phyloP scores from a whole-genome alignment of 768 basidiomycete species.

The Suillus discolor region DNA sequence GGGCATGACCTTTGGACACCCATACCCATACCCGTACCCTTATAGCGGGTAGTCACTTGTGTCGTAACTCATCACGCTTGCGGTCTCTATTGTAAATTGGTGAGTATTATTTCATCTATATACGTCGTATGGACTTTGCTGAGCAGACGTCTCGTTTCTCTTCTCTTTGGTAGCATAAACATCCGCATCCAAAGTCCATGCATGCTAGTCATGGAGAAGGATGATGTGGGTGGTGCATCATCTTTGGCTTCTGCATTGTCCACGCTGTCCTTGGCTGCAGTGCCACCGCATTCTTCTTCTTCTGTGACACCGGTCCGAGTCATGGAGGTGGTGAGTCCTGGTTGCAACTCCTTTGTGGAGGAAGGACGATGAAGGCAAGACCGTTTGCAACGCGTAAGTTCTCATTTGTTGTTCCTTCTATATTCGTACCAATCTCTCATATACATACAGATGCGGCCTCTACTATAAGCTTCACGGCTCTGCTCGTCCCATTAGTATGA shows the following conservation, averaged over 20 bases:
- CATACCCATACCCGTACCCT: too few species aligned
- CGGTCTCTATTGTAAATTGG: conserved; percentile 85
- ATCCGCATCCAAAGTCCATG: conserved; percentile 88
- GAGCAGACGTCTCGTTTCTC: neutral
- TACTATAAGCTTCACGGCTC: conserved; percentile 89
- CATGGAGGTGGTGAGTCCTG: neutral
- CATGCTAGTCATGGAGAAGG: conserved; percentile 75
- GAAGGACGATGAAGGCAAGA: conserved; percentile 90
- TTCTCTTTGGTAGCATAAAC: conserved; percentile 64
- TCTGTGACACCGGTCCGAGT: neutral
- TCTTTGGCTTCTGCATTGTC: neutral
- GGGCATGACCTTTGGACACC: too few species aligned
- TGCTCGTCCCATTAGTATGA: conserved; percentile 87
- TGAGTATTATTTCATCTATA: conserved; percentile 36
- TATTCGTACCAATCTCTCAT: neutral
- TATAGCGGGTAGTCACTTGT: too few species aligned
- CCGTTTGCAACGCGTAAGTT: conserved; percentile 86
- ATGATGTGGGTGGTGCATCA: conserved; percentile 34
- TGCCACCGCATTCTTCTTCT: neutral
- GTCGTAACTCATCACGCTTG: conserved; percentile 53
- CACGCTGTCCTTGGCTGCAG: neutral
- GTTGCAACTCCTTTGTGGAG: conserved; percentile 83
- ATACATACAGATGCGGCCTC: conserved; percentile 62
- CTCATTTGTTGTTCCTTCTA: conserved; percentile 14
- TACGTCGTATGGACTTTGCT: conserved; percentile 7